A percentile compares a stretch with the other conserved stretches of the same genome.
Evolutionary conservation across 2,329 filamentous ascomycete genomes (phyloP).

Genomic region (Aspergillus proliferans): DNA sequence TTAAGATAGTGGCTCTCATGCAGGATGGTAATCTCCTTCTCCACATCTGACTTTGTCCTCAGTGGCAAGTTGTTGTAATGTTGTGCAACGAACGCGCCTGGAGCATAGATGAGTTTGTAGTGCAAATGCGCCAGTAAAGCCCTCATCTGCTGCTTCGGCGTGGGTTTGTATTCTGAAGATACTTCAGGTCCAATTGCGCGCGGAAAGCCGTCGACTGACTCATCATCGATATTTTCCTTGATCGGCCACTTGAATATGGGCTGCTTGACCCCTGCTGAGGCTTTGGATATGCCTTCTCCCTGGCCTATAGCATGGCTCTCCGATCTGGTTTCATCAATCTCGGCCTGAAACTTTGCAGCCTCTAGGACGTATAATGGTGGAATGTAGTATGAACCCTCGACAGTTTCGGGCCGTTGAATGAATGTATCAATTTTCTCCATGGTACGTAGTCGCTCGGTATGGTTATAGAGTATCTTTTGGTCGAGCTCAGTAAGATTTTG

Average conservation of each 20-base stretch:
- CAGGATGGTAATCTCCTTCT: neutral
- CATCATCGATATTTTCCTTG: neutral
- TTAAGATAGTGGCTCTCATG: neutral
- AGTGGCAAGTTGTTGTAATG: constrained; percentile 1
- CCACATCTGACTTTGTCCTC: neutral
- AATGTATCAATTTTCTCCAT: neutral
- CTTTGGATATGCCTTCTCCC: too few species aligned
- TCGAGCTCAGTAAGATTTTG: neutral
- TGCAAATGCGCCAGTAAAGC: constrained; percentile 2
- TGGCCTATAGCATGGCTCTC: too few species aligned
- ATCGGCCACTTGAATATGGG: neutral
- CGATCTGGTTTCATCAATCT: too few species aligned
- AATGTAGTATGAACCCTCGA: neutral
- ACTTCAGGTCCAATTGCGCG: neutral
- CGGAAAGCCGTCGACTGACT: neutral
- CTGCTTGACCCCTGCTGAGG: neutral
- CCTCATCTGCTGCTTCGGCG: constrained; percentile 1
- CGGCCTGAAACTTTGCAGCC: neutral
- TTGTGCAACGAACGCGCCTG: neutral
- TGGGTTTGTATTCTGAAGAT: neutral
- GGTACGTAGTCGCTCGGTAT: neutral
- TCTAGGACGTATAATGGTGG: neutral
- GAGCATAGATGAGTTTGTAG: neutral
- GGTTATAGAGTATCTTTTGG: neutral
- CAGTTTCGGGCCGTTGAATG: neutral